Conservation (phyloP, 176 grass and related monocot genomes). For the Triticum monococcum region DNA sequence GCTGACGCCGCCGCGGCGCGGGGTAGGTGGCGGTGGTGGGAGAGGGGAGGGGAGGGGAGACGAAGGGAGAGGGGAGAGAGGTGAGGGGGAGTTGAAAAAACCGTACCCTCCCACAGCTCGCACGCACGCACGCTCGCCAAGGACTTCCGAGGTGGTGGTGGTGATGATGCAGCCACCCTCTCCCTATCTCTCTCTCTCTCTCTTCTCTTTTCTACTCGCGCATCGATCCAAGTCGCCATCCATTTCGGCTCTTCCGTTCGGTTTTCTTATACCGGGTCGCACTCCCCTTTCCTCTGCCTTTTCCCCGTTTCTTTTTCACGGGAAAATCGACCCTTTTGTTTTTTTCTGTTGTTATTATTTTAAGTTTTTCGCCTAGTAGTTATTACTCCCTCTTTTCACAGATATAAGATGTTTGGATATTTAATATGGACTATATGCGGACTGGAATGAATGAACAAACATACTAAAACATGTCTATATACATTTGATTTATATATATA, state of each 20-base stretch:
- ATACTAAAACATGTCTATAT: too few relatives aligned
- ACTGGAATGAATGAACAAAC: too few relatives aligned
- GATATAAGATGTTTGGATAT: too few relatives aligned
- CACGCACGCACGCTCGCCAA: not conserved
- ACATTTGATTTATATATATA: too few relatives aligned
- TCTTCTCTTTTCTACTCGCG: not conserved
- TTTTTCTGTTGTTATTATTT: not conserved
- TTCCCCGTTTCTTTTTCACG: not conserved
- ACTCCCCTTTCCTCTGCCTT: not conserved
- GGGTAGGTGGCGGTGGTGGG: slow-evolving; percentile 26
- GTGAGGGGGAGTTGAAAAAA: slow-evolving; percentile 25
- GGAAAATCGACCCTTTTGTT: not conserved
- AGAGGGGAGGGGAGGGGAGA: not conserved
- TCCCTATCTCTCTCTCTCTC: not conserved
- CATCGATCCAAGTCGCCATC: slow-evolving; percentile 14
- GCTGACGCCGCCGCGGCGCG: not conserved
- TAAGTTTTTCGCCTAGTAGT: too few relatives aligned
- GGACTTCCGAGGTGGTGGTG: not conserved
- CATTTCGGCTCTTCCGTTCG: not conserved
- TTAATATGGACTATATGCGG: too few relatives aligned
- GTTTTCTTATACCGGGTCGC: not conserved
- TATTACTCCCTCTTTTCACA: too few relatives aligned
- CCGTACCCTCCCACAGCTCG: not conserved
- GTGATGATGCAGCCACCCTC: not conserved
- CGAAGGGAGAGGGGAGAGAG: not conserved